phyloP scores from a whole-genome alignment of 495 filamentous ascomycete genomes.

The Trichoderma erinaceum region DNA sequence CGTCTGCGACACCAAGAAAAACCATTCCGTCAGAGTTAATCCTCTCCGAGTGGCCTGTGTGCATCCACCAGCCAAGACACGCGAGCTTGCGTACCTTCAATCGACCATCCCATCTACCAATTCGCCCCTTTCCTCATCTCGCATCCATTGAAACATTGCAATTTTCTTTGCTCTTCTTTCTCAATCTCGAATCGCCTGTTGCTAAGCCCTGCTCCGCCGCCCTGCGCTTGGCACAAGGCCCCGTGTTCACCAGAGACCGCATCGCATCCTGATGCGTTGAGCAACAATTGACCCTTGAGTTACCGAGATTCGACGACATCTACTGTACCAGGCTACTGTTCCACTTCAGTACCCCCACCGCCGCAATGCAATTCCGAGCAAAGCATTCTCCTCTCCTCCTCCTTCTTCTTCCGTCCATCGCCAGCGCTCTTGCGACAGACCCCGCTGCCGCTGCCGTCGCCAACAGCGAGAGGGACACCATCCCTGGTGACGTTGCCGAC shows the following conservation, averaged over 20 bases:
- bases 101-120: not conserved
- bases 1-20: not conserved
- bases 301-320: not conserved
- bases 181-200: not conserved
- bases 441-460: constrained; percentile 14
- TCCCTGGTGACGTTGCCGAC: constrained; percentile 19
- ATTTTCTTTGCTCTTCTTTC: not conserved
- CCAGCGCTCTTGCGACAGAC: constrained; percentile 28
- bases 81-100: constrained; percentile 4
- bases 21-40: not conserved
- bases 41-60: constrained; percentile 1
- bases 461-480: constrained; percentile 16
- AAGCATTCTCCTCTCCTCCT: constrained; percentile 37
- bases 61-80: constrained; percentile 10
- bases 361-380: constrained; percentile 38
- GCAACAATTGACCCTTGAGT: not conserved
- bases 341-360: not conserved
- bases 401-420: constrained; percentile 40
- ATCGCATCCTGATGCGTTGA: not conserved
- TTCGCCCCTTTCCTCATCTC: constrained; percentile 7
- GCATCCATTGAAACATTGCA: not conserved
- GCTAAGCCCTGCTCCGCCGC: not conserved
- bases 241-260: not conserved
- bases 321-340: not conserved
- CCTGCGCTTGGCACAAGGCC: not conserved